These are phyloP conservation scores for Rhodotorula sp. DNA, from an alignment of 1,284 basidiomycete species.

Conservation along the genomic window DNA sequence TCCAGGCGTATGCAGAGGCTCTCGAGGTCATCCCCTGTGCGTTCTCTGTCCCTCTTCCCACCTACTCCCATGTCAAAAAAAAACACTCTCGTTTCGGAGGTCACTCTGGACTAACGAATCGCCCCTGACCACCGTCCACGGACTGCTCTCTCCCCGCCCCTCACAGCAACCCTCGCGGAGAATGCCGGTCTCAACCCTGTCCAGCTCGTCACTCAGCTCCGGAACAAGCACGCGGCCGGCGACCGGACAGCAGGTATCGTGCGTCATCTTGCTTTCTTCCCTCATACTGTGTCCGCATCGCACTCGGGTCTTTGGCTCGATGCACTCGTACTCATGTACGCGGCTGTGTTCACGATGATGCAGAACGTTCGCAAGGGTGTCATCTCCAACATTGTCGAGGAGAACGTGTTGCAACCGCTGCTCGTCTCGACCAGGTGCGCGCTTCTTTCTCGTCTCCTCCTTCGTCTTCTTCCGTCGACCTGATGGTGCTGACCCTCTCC, in stretches of 20 bases:
- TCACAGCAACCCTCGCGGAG: constrained; percentile 83
- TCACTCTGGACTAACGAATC: background rate
- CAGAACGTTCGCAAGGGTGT: constrained; percentile 77
- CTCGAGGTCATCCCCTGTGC: constrained; percentile 87
- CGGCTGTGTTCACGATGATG: too few relatives aligned
- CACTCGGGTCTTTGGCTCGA: background rate
- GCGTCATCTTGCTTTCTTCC: too few relatives aligned
- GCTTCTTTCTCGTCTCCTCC: background rate
- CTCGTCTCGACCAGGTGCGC: constrained; percentile 64
- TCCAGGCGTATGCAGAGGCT: constrained; percentile 97
- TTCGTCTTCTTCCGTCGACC: too few relatives aligned
- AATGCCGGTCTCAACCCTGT: constrained; percentile 99
- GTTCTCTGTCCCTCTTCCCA: background rate
- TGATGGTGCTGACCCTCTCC: background rate
- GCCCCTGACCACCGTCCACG: background rate
- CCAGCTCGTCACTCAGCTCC: constrained; percentile 94
- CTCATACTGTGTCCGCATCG: too few relatives aligned
- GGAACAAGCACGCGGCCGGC: constrained; percentile 93
- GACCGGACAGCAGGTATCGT: constrained; percentile 89
- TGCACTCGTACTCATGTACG: background rate
- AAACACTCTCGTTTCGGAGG: background rate
- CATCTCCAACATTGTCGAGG: constrained; percentile 58
- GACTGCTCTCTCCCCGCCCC: background rate
- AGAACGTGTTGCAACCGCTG: constrained; percentile 95
- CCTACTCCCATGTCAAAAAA: too few relatives aligned